Evolutionary conservation across 2,329 filamentous ascomycete species (phyloP), one percentile per base, ranked within the genome.

Genomic region (Colletotrichum scovillei): DNA sequence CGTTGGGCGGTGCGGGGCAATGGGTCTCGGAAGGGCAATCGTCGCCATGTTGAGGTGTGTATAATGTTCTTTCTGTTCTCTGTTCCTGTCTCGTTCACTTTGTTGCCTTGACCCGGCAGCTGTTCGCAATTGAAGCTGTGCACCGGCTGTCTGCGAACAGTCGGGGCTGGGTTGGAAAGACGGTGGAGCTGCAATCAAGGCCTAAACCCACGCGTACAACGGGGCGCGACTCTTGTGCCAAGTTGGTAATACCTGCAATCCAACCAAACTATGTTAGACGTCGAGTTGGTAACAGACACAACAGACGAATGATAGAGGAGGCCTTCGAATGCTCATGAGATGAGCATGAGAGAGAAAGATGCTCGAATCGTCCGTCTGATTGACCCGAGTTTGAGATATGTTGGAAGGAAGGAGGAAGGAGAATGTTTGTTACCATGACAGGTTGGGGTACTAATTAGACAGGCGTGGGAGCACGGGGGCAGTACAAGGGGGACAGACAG

Each of bases 1-100:
- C 30, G 85, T 82, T 46, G 86, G 80, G 71, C 82, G 82, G 78
- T 87, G 86, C 68, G 85, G 81, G 72, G 84, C 81, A 67, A 88
- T 82, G 67, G 86, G 86, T 78, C 86, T 82, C 42, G 86, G 82
- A 55, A 91, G 80, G 62, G 89, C 86, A 79, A 91, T 85, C 67
- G 88, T 89, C 72, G 89, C 86, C 89, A 91, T 90, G 53, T n/a
- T 14, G 6, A 22, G 14, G 14, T 19, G 14, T 32, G 22, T 52
- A 9, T 46, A 7, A 14, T 19, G 38, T 35, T 58, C n/a, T 38
- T 53, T 26, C 49, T 35, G 32, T 8, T 35, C 7, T 49, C 6
- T 49, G 16, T 49, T 49, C 8, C 42, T 49, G 6, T 49, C 16
- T 49, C 42, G 19, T 49, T 49, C 42, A 49, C 42, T n/a, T 49